Base-by-base conservation (phyloP, 2,329 filamentous ascomycete genomes). In the Fusarium musae region DNA sequence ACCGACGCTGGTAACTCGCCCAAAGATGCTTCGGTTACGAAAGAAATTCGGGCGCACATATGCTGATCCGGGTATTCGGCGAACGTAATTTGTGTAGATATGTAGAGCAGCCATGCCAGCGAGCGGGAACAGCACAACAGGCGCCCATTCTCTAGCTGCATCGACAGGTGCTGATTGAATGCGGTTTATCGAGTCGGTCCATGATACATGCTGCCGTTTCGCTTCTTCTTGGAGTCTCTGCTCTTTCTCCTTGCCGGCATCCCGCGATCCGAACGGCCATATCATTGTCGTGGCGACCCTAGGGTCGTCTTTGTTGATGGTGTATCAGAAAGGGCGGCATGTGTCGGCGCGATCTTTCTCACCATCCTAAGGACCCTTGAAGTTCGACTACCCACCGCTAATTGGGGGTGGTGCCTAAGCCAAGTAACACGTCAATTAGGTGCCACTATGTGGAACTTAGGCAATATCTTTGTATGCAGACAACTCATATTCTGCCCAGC, bases 1-100 rank as follows among this genome's bases (percentile, higher is more conserved):
- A 46, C 97, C 96, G 30, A 99, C 96, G 76, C 93, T 95, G 17
- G 96, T 98, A 46, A 98, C 96, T 70, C 89, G 89, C 19, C 96
- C 96, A 76, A 96, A 93, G 46, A 99, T 80, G 75, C 90, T 95
- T 76, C 93, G 88, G 69, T 86, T 91, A 50, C 93, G 90, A 80
- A 96, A 96, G 79, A 92, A 92, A 16, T 86, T 85, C 5, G 94
- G 93, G 53, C 90, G 90, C 75, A 99, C 92, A 79, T 95, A 88
- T 30, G 89, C 86, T 40, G 93, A 90, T 63, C 90, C 92, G 8
- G 95, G 95, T 64, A 98, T 94, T 59, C 96, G 93, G 40, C 94
- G 92, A 54, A 99, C 85, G 80, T 95, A 96, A 64, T 87, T 92
- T 76, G 88, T 90, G 83, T 95, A 95, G 52, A 95, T 76, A 56